Conservation (phyloP, 768 basidiomycete genomes). For the Mycena haematopus region DNA sequence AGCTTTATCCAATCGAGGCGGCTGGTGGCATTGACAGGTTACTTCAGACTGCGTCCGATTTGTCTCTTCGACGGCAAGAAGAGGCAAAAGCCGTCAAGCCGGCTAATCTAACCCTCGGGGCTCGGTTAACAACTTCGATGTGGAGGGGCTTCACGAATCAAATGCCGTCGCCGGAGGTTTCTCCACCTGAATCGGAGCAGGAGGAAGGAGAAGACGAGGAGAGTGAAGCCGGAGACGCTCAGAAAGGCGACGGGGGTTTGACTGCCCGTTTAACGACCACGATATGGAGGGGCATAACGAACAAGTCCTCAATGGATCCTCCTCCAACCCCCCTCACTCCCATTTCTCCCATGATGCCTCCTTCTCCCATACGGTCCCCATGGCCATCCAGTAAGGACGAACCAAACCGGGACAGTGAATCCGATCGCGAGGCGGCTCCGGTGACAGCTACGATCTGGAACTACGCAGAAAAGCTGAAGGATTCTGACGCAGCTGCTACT, state of each 20-base stretch:
- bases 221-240: conserved; percentile 28
- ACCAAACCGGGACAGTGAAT: conserved; percentile 22
- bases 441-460: conserved; percentile 58
- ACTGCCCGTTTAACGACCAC: conserved; percentile 63
- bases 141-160: conserved; percentile 75
- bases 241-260: conserved; percentile 44
- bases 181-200: conserved; percentile 42
- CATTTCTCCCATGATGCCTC: conserved; percentile 40
- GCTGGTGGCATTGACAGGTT: conserved; percentile 76
- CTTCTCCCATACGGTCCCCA: conserved; percentile 36
- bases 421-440: conserved; percentile 28
- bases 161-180: conserved; percentile 44
- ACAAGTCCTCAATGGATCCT: conserved; percentile 74
- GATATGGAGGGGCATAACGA: conserved; percentile 82
- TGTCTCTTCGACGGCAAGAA: conserved; percentile 57
- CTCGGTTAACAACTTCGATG: conserved; percentile 61
- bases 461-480: conserved; percentile 76
- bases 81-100: conserved; percentile 40
- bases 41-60: conserved; percentile 69
- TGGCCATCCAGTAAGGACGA: conserved; percentile 30
- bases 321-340: conserved; percentile 51
- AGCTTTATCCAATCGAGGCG: conserved; percentile 65
- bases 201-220: conserved; percentile 42
- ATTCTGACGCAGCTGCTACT: conserved; percentile 74
- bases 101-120: conserved; percentile 54